Percentiles rank a stretch among this genome's conserved stretches.
These are phyloP conservation scores for Arachis hypogaea DNA, from an alignment of 306 rosid genomes.

Conservation along the genomic window DNA sequence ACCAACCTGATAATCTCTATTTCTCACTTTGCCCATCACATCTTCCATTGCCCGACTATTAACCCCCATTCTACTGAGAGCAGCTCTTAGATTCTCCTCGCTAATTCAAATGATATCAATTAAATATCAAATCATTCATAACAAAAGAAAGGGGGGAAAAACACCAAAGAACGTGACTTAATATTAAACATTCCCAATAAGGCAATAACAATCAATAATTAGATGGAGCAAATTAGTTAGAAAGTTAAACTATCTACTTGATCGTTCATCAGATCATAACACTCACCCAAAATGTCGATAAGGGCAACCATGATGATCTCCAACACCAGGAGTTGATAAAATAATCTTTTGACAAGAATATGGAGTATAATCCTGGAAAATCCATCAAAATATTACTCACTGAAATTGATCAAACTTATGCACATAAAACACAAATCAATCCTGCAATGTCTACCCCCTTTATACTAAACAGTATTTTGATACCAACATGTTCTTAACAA, in stretches of 20 bases:
- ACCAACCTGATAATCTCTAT: constrained; percentile 96
- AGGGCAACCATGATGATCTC: constrained; percentile 99
- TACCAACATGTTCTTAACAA: no score
- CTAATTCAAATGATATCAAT: constrained; percentile 50
- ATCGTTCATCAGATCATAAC: constrained; percentile 12
- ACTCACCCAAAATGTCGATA: constrained; percentile 90
- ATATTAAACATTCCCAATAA: constrained; percentile 7
- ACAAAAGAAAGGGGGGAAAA: not conserved
- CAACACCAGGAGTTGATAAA: constrained; percentile 81
- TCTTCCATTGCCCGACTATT: constrained; percentile 71
- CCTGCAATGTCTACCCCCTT: no score
- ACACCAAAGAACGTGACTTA: constrained; percentile 21
- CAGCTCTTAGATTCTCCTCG: constrained; percentile 93
- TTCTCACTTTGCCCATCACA: constrained; percentile 82
- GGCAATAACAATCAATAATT: not conserved
- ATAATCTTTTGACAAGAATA: constrained; percentile 85
- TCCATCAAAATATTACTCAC: constrained; percentile 33
- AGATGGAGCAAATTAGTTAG: constrained; percentile 8
- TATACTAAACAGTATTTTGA: no score
- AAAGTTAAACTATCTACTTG: constrained; percentile 22
- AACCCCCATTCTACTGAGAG: constrained; percentile 83
- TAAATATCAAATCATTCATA: constrained; percentile 26
- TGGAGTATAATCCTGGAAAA: constrained; percentile 85
- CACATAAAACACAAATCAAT: not conserved
- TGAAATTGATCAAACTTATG: constrained; percentile 34